Evolutionary conservation across 352 stramenopile genomes (phyloP).

Genomic region (Phytophthora kernoviae): DNA sequence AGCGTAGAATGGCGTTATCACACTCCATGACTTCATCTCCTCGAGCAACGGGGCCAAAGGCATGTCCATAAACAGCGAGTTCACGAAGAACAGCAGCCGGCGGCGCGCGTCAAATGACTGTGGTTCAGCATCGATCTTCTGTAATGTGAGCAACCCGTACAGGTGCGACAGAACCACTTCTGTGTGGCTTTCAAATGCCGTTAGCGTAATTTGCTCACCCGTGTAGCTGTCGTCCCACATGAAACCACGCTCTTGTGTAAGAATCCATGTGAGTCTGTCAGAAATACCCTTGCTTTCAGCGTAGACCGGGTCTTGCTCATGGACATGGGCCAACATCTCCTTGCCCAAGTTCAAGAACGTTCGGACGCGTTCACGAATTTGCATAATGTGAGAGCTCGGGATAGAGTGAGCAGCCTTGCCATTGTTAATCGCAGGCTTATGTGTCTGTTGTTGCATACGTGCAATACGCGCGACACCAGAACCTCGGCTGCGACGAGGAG

Average conservation of each 20-base stretch:
- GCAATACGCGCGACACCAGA: conserved; percentile 84
- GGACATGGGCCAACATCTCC: conserved; percentile 73
- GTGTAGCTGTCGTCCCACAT: conserved; percentile 99
- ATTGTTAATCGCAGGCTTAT: conserved; percentile 59
- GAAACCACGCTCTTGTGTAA: conserved; percentile 97
- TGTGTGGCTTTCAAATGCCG: conserved; percentile 80
- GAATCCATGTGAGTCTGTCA: conserved; percentile 95
- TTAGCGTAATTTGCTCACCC: conserved; percentile 92
- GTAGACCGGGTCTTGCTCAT: conserved; percentile 81
- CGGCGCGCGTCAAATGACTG: conserved; percentile 96
- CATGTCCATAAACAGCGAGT: conserved; percentile 99
- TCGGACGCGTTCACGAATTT: conserved; percentile 95
- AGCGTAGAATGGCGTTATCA: conserved; percentile 99
- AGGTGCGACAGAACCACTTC: conserved; percentile 89
- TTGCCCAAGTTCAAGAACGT: conserved; percentile 94
- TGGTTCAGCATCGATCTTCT: conserved; percentile 97
- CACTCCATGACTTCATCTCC: conserved; percentile 99
- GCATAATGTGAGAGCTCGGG: conserved; percentile 79
- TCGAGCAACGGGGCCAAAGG: conserved; percentile 95
- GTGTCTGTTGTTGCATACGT: conserved; percentile 75
- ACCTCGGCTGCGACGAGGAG: conserved; percentile 79
- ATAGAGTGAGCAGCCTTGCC: conserved; percentile 78
- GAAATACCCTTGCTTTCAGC: conserved; percentile 91
- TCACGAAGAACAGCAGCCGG: conserved; percentile 98
- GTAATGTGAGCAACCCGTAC: conserved; percentile 94